Conservation (phyloP, 2,329 filamentous ascomycete genomes). For the Cytospora paraplurivora region DNA sequence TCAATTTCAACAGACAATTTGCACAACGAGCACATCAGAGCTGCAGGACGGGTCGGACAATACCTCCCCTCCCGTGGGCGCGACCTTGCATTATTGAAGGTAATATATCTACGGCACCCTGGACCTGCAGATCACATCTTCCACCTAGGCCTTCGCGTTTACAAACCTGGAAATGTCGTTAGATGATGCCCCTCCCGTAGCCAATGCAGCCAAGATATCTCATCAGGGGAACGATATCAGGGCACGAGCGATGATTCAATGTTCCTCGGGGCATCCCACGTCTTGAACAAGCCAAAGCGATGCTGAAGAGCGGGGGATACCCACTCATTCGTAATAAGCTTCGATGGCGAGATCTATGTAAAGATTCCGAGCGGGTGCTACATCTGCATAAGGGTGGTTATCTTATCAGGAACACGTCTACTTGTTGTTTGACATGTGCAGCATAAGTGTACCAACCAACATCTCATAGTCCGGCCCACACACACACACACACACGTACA, state of each 20-base stretch:
- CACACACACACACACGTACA: constrained; percentile 2
- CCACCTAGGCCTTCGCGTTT: neutral
- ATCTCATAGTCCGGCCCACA: neutral
- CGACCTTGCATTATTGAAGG: neutral
- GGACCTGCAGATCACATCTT: neutral
- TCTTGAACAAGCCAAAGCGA: neutral
- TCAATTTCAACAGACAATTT: neutral
- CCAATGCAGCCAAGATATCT: neutral
- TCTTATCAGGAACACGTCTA: neutral
- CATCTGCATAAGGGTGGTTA: neutral
- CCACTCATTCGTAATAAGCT: neutral
- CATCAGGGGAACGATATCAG: neutral
- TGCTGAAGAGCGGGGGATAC: neutral
- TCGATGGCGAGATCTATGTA: neutral
- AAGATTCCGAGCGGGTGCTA: neutral
- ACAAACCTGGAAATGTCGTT: neutral
- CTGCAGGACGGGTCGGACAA: neutral
- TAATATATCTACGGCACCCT: neutral
- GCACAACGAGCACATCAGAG: neutral
- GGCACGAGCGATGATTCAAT: neutral
- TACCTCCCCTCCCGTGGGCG: neutral
- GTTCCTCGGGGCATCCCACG: neutral
- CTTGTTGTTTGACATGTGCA: neutral
- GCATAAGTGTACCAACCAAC: neutral
- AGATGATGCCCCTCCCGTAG: neutral